Base-by-base conservation (phyloP, 495 filamentous ascomycete species). In the Penicillium atrosanguineum region DNA sequence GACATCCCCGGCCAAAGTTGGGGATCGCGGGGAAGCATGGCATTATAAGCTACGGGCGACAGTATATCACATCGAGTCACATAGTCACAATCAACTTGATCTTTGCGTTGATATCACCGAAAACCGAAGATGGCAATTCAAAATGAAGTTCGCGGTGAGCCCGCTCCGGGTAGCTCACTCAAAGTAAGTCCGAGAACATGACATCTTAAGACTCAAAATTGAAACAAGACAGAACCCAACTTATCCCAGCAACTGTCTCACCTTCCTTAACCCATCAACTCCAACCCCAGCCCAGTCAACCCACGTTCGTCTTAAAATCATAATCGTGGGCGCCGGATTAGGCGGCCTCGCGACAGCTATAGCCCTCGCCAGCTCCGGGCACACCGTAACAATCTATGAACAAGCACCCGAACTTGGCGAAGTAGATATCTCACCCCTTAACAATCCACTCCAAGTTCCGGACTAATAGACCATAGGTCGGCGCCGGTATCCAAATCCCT, bases 401-500 rank as follows among this genome's bases (percentile, higher is more conserved):
- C 71, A 78, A 55, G 65, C 77, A 6, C 31, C 46, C 7, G 53
- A 65, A 14, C 59, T 82, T 2, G 66, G 67, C 29, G 79, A 63
- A 38, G 60, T 62, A 51, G 1, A 8, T n/a, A 16, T 6, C 19
- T 4, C 28, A 8, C 7, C 6, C 23, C 4, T 38, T n/a, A 29
- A 4, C 16, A 11, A 0, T 26, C 6, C n/a, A 23, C n/a, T 0
- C 3, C 11, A 47, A 31, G 1, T 1, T 6, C 28, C 28, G 14
- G 20, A 7, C 44, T 54, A 36, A 55, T n/a, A 11, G 6, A 7
- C 7, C 20, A n/a, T 39, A 82, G 62, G 80, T 79, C 29, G 82
- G 82, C 6, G 82, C 80, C 1, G 82, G 82, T 16, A 83, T 84
- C 48, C 81, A 84, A 53, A 73, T 83, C 29, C 76, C 79, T 8